Percentiles rank a stretch among this genome's conserved stretches.
These are phyloP conservation scores for Vitis hybrid DNA, from an alignment of 177 flowering plant genomes.

Conservation along the genomic window DNA sequence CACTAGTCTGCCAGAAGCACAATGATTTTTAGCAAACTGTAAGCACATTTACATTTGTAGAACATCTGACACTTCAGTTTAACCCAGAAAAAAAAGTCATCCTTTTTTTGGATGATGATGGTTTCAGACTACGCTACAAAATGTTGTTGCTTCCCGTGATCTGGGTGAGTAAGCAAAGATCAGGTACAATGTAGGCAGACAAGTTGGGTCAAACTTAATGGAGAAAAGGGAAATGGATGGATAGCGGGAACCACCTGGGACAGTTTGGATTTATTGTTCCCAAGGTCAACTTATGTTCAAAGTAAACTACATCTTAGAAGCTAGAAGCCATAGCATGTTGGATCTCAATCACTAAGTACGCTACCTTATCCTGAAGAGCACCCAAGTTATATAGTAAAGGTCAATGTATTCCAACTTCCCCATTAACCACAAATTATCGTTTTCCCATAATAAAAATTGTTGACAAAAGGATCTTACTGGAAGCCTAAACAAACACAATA, in stretches of 20 bases:
- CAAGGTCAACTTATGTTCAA: too few species aligned
- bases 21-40: not conserved
- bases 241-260: not conserved
- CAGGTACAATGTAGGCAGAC: too few species aligned
- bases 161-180: too few species aligned
- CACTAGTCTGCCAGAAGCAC: slow-evolving; percentile 63
- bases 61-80: not conserved
- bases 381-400: too few species aligned
- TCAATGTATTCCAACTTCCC: not conserved
- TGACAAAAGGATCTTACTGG: not conserved
- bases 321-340: not conserved
- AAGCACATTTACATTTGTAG: not conserved
- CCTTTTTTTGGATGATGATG: not conserved
- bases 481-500: not conserved
- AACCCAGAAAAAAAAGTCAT: not conserved
- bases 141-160: too few species aligned
- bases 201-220: too few species aligned
- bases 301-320: too few species aligned
- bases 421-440: not conserved
- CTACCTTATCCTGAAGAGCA: not conserved
- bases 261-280: not conserved
- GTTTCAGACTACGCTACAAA: too few species aligned
- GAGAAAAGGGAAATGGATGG: not conserved
- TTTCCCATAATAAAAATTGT: not conserved
- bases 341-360: not conserved